Evolutionary conservation across 73 alveolate genomes (phyloP).

Genomic region (Breviolum minutum): DNA sequence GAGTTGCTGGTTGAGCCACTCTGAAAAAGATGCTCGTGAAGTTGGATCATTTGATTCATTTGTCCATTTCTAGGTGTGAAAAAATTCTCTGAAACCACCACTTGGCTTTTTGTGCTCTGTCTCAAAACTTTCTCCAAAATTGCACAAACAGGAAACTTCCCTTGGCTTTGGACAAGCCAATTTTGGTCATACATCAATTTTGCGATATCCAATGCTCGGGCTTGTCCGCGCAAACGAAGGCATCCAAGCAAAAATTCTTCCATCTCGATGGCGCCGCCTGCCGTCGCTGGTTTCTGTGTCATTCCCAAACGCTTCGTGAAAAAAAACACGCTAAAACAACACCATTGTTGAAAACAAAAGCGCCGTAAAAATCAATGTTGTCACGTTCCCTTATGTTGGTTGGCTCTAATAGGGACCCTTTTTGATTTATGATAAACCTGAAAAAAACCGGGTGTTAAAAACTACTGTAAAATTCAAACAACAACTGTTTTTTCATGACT

Average conservation of each 20-base stretch:
- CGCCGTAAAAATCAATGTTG: neutral
- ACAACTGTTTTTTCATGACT: too few relatives aligned
- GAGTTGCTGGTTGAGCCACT: too few relatives aligned
- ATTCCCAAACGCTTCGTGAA: neutral
- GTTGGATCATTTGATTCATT: too few relatives aligned
- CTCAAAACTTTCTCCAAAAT: too few relatives aligned
- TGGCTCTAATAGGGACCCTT: too few relatives aligned
- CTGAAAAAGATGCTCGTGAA: too few relatives aligned
- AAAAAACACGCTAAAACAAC: neutral
- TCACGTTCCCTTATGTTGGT: neutral
- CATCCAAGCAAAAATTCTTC: constrained; percentile 31
- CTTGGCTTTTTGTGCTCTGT: too few relatives aligned
- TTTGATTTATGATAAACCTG: too few relatives aligned
- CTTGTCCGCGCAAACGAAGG: constrained; percentile 53
- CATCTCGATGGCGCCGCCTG: constrained; percentile 37
- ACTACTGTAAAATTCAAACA: too few relatives aligned
- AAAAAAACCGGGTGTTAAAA: too few relatives aligned
- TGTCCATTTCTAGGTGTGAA: too few relatives aligned
- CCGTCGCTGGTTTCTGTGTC: neutral
- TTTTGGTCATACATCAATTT: constrained; percentile 24
- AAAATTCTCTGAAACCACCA: too few relatives aligned
- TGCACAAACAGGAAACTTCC: neutral
- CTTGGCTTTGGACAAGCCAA: constrained; percentile 5
- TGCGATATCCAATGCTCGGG: constrained; percentile 41
- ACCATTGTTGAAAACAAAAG: neutral